Percentiles rank a stretch among this genome's conserved stretches.
These are phyloP conservation scores for Hyphodiscus hymeniophilus DNA, from an alignment of 495 filamentous ascomycete species.

Conservation along the genomic window DNA sequence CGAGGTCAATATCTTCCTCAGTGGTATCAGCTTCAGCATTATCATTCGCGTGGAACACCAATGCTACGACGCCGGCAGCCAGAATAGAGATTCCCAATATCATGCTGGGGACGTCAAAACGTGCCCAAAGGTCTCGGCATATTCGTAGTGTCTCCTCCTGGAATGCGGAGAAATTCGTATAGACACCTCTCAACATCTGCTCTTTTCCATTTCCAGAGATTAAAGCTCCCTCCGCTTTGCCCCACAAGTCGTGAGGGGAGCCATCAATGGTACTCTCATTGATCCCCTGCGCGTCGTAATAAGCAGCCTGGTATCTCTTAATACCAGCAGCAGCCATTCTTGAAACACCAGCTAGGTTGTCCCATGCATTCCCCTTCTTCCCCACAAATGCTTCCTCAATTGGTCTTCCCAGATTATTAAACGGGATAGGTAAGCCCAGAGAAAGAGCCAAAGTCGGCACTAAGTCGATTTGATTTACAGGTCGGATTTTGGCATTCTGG, in stretches of 20 bases:
- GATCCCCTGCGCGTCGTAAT: conserved; percentile 50
- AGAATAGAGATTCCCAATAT: conserved; percentile 65
- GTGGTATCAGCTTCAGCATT: conserved; percentile 16
- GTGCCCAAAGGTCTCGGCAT: conserved; percentile 84
- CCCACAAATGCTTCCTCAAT: conserved; percentile 92
- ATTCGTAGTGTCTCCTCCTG: conserved; percentile 68
- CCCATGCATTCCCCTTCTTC: conserved; percentile 54
- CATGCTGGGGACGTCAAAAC: conserved; percentile 85
- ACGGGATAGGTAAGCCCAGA: conserved; percentile 87
- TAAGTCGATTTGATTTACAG: conserved; percentile 91
- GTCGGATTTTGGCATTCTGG: conserved; percentile 63
- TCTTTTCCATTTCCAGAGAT: conserved; percentile 27
- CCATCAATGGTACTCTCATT: conserved; percentile 47
- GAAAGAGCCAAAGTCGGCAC: conserved; percentile 86
- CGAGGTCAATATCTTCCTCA: conserved; percentile 18
- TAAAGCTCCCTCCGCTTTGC: conserved; percentile 27
- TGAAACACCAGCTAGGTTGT: conserved; percentile 66
- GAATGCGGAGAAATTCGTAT: conserved; percentile 59
- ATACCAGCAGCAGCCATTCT: conserved; percentile 78
- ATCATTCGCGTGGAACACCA: conserved; percentile 58
- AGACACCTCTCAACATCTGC: conserved; percentile 33
- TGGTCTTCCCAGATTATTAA: conserved; percentile 91
- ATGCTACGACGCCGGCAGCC: conserved; percentile 50
- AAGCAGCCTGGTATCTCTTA: conserved; percentile 69
- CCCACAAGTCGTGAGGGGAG: conserved; percentile 53